phyloP scores from a whole-genome alignment of 2,329 filamentous ascomycete species.

The Monilinia vaccinii-corymbosi region DNA sequence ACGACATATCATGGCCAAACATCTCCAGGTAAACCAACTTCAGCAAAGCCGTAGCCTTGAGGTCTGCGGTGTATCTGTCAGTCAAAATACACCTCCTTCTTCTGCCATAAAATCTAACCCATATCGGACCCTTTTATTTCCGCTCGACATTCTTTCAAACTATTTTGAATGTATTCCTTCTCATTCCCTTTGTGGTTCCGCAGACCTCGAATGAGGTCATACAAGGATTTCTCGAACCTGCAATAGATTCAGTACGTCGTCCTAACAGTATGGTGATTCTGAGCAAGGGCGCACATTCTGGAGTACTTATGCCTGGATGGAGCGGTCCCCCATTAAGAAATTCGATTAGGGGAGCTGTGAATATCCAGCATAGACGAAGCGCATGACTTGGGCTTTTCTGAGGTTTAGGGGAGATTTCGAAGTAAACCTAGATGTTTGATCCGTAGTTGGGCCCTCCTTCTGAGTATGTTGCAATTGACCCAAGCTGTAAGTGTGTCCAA shows the following conservation, averaged over 20 bases:
- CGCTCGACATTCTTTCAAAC: conserved; percentile 86
- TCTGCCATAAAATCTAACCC: conserved; percentile 43
- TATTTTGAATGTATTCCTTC: conserved; percentile 88
- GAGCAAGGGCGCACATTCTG: conserved; percentile 13
- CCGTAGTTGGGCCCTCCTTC: not conserved
- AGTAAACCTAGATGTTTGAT: not conserved
- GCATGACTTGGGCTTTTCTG: not conserved
- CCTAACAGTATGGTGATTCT: not conserved
- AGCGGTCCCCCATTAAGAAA: conserved; percentile 7
- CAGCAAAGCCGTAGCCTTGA: conserved; percentile 90
- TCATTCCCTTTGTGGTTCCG: conserved; percentile 94
- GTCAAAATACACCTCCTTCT: not conserved
- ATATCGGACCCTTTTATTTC: conserved; percentile 92
- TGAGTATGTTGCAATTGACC: not conserved
- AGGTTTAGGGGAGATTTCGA: not conserved
- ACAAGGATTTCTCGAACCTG: conserved; percentile 98
- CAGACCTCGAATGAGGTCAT: conserved; percentile 95
- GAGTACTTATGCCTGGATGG: not conserved
- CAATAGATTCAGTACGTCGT: conserved; percentile 9
- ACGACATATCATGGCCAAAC: conserved; percentile 99
- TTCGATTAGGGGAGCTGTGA: not conserved
- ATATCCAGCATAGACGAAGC: not conserved
- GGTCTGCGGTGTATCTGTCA: conserved; percentile 44
- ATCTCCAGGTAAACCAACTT: conserved; percentile 98
- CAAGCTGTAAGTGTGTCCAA: not conserved